phyloP scores from a whole-genome alignment of 139 green algal species.

The Yamagishiella unicocca region DNA sequence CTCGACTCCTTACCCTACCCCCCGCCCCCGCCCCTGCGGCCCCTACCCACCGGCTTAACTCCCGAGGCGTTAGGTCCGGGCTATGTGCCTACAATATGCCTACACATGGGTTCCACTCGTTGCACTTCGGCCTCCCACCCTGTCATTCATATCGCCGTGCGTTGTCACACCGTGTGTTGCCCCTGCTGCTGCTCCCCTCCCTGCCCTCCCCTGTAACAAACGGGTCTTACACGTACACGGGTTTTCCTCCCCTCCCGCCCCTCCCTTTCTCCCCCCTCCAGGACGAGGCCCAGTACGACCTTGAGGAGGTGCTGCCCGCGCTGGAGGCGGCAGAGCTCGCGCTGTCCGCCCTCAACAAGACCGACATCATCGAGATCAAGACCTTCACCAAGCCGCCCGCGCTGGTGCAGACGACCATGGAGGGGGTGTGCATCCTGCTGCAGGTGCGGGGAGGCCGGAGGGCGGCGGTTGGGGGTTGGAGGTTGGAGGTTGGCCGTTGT shows the following conservation, averaged over 20 bases:
- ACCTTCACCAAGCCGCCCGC: slow-evolving; percentile 86
- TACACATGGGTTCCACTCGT: background rate
- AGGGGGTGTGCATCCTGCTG: slow-evolving; percentile 81
- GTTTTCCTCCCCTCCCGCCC: background rate
- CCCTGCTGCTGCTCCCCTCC: no score
- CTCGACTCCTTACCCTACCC: background rate
- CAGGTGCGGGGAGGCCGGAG: slow-evolving; percentile 45
- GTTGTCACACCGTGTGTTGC: no score
- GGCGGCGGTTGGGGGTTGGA: background rate
- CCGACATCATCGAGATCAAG: slow-evolving; percentile 89
- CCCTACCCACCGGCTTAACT: background rate
- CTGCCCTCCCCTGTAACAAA: no score
- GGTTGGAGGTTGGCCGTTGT: background rate
- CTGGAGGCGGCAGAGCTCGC: slow-evolving; percentile 81
- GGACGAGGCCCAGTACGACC: slow-evolving; percentile 83
- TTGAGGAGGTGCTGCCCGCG: slow-evolving; percentile 84
- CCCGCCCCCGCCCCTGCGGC: no score
- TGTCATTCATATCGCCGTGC: no score
- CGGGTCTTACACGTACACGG: no score
- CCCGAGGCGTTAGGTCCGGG: no score
- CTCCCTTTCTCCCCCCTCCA: slow-evolving; percentile 38
- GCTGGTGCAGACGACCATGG: slow-evolving; percentile 80
- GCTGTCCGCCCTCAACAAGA: slow-evolving; percentile 87
- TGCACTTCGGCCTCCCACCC: background rate
- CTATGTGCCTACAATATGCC: no score